Evolutionary conservation across 1,139 yeast species (phyloP).

Genomic region (Tardiomyces digboiensis): DNA sequence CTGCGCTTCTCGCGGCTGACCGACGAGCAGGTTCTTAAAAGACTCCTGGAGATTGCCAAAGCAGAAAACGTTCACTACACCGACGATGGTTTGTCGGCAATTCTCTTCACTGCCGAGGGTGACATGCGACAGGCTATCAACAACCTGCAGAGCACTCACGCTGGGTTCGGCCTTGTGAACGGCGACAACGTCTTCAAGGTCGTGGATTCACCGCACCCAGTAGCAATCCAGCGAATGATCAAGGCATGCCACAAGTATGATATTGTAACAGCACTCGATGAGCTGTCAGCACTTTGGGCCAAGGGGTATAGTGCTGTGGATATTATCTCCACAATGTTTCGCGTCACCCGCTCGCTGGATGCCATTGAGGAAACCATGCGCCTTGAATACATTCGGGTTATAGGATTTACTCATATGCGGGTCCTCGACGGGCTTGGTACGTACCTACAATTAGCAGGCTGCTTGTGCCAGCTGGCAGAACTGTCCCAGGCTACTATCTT

Average conservation of each 20-base stretch:
- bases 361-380: constrained; percentile 58
- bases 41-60: constrained; percentile 64
- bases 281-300: constrained; percentile 64
- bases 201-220: constrained; percentile 95
- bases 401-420: constrained; percentile 88
- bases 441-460: constrained; percentile 75
- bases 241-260: constrained; percentile 39
- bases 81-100: constrained; percentile 88
- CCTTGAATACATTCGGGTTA: constrained; percentile 70
- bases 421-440: constrained; percentile 90
- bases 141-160: constrained; percentile 85
- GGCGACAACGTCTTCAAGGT: constrained; percentile 90
- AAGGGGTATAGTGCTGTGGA: constrained; percentile 94
- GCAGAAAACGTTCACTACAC: constrained; percentile 68
- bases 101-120: constrained; percentile 96
- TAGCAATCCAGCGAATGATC: constrained; percentile 71
- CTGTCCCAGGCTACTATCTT: not conserved
- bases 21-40: constrained; percentile 75
- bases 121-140: constrained; percentile 99
- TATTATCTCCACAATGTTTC: constrained; percentile 81
- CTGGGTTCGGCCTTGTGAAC: constrained; percentile 86
- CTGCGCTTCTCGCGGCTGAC: constrained; percentile 71
- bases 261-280: constrained; percentile 60
- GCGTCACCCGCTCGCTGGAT: constrained; percentile 70
- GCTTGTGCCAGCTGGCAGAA: constrained; percentile 50